phyloP scores from a whole-genome alignment of 2,329 filamentous ascomycete genomes.

The Phymatotrichopsis omnivora region DNA sequence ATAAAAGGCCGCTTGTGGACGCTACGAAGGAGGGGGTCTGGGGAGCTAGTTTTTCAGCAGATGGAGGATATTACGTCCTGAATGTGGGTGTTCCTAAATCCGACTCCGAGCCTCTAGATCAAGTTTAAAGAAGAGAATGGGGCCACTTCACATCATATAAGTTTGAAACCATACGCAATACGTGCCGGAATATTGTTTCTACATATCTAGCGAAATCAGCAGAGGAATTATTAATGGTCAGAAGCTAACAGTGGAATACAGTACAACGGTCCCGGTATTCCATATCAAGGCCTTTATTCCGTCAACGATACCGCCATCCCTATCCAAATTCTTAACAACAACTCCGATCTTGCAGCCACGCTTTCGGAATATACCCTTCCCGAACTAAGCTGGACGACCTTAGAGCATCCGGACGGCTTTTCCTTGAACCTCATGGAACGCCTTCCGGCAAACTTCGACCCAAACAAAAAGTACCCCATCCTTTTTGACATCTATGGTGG shows the following conservation, averaged over 20 bases:
- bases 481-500: conserved; percentile 60
- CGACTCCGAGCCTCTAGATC: too few species aligned
- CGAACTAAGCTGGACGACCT: conserved; percentile 53
- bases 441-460: conserved; percentile 54
- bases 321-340: conserved; percentile 50
- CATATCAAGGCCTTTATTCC: conserved; percentile 57
- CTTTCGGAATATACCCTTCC: conserved; percentile 53
- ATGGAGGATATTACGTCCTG: conserved; percentile 54
- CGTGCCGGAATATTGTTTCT: too few species aligned
- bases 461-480: conserved; percentile 53
- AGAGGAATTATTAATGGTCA: too few species aligned
- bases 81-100: too few species aligned
- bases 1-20: conserved; percentile 50
- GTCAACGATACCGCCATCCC: conserved; percentile 46
- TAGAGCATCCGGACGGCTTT: conserved; percentile 52
- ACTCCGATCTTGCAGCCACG: conserved; percentile 46
- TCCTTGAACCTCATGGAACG: conserved; percentile 54
- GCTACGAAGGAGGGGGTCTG: conserved; percentile 49
- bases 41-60: conserved; percentile 54
- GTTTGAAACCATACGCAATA: too few species aligned
- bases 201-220: too few species aligned
- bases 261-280: conserved; percentile 56
- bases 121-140: too few species aligned
- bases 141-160: too few species aligned
- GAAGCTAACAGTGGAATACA: too few species aligned